These are phyloP conservation scores for Amaranthus palmeri DNA, from an alignment of 148 eudicot genomes.

Conservation along the genomic window DNA sequence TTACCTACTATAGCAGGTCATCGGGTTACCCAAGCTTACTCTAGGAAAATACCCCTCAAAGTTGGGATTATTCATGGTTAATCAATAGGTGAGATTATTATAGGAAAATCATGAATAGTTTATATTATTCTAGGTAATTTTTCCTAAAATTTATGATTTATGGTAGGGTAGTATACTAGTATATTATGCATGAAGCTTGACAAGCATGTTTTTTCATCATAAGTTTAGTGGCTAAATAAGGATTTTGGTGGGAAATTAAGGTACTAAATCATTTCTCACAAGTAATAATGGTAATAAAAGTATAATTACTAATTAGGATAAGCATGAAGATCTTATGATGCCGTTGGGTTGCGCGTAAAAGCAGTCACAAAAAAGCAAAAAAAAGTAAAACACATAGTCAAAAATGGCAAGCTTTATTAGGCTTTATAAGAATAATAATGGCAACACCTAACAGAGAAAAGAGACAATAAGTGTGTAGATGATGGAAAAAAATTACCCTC, in stretches of 20 bases:
- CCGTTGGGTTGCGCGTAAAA: constrained; percentile 19
- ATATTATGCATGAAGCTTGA: not conserved
- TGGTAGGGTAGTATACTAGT: no score
- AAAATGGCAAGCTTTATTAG: not conserved
- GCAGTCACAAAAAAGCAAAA: constrained; percentile 9
- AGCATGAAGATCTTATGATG: constrained; percentile 12
- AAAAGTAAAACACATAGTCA: not conserved
- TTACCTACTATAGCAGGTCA: no score
- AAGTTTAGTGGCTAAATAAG: constrained; percentile 1
- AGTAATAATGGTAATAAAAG: constrained; percentile 7
- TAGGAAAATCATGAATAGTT: no score
- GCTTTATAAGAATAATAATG: constrained; percentile 4
- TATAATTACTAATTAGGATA: not conserved
- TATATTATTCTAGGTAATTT: no score
- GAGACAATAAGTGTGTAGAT: not conserved
- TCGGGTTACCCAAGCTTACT: no score
- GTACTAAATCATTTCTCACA: constrained; percentile 4
- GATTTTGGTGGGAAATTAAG: constrained; percentile 3
- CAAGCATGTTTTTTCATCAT: not conserved
- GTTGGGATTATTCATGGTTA: no score
- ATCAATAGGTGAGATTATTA: no score
- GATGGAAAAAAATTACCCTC: not conserved
- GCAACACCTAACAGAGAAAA: constrained; percentile 1
- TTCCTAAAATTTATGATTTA: no score
- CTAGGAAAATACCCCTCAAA: no score